Percentiles rank a stretch among this genome's conserved stretches.
Evolutionary conservation across 2,329 filamentous ascomycete species (phyloP).

Genomic region (Verticillium dahliae): DNA sequence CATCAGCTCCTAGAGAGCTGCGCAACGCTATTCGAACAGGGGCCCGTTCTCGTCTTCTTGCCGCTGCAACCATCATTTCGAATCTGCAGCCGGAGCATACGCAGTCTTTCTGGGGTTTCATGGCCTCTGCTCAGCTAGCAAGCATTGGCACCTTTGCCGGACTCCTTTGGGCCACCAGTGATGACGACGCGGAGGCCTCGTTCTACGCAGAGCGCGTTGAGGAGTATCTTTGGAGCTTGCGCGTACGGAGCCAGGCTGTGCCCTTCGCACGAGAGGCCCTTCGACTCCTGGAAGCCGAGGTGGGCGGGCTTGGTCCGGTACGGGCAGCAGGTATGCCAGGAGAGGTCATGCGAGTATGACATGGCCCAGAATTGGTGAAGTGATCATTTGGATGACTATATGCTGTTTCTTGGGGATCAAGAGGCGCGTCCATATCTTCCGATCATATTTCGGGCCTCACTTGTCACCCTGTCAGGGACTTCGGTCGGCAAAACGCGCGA

Average conservation of each 20-base stretch:
- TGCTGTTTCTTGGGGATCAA: too few relatives aligned
- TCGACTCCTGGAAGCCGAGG: slow-evolving; percentile 25
- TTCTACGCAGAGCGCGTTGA: slow-evolving; percentile 31
- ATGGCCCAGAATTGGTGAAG: not conserved
- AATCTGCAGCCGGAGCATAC: slow-evolving; percentile 36
- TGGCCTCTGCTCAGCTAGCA: slow-evolving; percentile 34
- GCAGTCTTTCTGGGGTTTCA: slow-evolving; percentile 38
- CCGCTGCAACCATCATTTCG: slow-evolving; percentile 31
- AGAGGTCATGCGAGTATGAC: slow-evolving; percentile 10
- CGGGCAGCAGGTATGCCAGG: slow-evolving; percentile 3
- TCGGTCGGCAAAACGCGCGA: not conserved
- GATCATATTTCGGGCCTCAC: not conserved
- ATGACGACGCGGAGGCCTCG: slow-evolving; percentile 27
- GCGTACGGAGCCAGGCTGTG: slow-evolving; percentile 29
- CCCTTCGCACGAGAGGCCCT: slow-evolving; percentile 31
- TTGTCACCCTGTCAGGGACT: not conserved
- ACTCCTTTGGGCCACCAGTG: slow-evolving; percentile 32
- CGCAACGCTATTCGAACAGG: slow-evolving; percentile 26
- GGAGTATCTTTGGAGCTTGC: slow-evolving; percentile 34
- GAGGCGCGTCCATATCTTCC: too few relatives aligned
- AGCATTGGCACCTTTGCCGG: slow-evolving; percentile 33
- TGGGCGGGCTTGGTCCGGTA: slow-evolving; percentile 9
- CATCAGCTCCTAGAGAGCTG: slow-evolving; percentile 20
- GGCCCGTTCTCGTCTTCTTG: slow-evolving; percentile 30
- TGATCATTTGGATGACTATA: not conserved